Percentiles rank a stretch among this genome's conserved stretches.
phyloP scores from a whole-genome alignment of 164 flowering plant genomes.

The Taxillus chinensis region DNA sequence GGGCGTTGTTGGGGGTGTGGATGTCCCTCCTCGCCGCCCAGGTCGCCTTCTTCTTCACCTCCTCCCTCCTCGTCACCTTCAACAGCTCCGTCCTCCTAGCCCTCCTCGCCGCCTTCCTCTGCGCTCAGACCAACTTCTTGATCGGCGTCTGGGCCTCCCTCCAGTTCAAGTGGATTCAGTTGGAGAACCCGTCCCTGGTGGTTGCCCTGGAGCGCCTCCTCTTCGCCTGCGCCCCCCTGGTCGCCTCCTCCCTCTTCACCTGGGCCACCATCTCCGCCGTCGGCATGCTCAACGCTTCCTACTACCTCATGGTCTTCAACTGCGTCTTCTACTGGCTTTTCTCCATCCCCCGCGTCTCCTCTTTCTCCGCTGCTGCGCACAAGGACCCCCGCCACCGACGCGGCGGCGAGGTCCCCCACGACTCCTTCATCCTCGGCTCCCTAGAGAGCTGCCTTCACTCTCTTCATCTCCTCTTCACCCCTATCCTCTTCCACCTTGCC shows the following conservation, averaged over 20 bases:
- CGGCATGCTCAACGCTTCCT: slow-evolving; percentile 64
- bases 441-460: slow-evolving; percentile 82
- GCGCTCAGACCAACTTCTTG: slow-evolving; percentile 60
- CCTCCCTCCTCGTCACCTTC: slow-evolving; percentile 36
- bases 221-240: slow-evolving; percentile 71
- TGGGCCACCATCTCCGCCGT: slow-evolving; percentile 86
- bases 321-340: slow-evolving; percentile 78
- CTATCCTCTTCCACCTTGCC: slow-evolving; percentile 62
- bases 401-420: slow-evolving; percentile 71
- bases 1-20: slow-evolving; percentile 85
- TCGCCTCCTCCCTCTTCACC: slow-evolving; percentile 57
- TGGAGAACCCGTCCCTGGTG: slow-evolving; percentile 75
- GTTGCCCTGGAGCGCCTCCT: slow-evolving; percentile 76
- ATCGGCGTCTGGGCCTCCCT: slow-evolving; percentile 91
- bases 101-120: slow-evolving; percentile 47
- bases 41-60: slow-evolving; percentile 69
- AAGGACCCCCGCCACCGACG: slow-evolving; percentile 42
- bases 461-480: slow-evolving; percentile 54
- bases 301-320: slow-evolving; percentile 58
- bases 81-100: slow-evolving; percentile 47
- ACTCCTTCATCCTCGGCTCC: slow-evolving; percentile 49
- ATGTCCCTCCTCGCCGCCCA: slow-evolving; percentile 62
- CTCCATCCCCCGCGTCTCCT: slow-evolving; percentile 71
- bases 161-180: slow-evolving; percentile 82
- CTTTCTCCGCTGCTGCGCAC: slow-evolving; percentile 32